These are phyloP conservation scores for Sutorius australiensis DNA, from an alignment of 768 basidiomycete genomes.

Conservation along the genomic window DNA sequence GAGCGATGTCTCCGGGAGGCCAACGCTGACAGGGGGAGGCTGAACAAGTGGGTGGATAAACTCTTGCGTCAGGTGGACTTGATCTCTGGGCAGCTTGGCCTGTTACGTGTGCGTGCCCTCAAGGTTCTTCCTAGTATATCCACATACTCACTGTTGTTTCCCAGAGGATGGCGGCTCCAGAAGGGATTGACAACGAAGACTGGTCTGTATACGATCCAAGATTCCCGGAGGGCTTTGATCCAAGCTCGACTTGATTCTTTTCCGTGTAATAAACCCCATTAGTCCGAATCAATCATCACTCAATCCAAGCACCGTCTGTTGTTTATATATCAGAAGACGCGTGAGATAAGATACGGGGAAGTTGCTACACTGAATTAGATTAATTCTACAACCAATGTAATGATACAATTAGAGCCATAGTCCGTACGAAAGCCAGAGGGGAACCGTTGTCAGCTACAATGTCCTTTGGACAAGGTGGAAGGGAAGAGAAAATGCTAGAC, in stretches of 20 bases:
- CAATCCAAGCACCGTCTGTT: background rate
- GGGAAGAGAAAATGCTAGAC: background rate
- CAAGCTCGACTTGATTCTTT: background rate
- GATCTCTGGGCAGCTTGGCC: slow-evolving; percentile 8
- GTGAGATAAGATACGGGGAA: background rate
- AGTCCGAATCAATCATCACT: background rate
- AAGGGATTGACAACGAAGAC: slow-evolving; percentile 1
- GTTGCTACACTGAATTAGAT: background rate
- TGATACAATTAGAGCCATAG: slow-evolving; percentile 15
- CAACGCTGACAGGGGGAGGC: slow-evolving; percentile 10
- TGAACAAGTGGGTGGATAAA: slow-evolving; percentile 8
- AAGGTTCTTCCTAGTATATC: background rate
- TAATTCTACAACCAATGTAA: background rate
- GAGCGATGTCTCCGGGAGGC: slow-evolving; percentile 16
- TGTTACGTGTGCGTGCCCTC: slow-evolving; percentile 9
- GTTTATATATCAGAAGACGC: background rate
- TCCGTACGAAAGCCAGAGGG: background rate
- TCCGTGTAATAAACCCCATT: background rate
- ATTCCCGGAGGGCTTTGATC: background rate
- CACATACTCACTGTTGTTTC: background rate
- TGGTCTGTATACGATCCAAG: background rate
- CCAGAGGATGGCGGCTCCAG: slow-evolving; percentile 10
- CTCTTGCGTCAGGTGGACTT: slow-evolving; percentile 10
- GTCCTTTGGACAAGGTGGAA: slow-evolving; percentile 7
- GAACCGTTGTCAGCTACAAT: background rate